phyloP scores from a whole-genome alignment of 768 basidiomycete species.

The Leccinum truebloodii region DNA sequence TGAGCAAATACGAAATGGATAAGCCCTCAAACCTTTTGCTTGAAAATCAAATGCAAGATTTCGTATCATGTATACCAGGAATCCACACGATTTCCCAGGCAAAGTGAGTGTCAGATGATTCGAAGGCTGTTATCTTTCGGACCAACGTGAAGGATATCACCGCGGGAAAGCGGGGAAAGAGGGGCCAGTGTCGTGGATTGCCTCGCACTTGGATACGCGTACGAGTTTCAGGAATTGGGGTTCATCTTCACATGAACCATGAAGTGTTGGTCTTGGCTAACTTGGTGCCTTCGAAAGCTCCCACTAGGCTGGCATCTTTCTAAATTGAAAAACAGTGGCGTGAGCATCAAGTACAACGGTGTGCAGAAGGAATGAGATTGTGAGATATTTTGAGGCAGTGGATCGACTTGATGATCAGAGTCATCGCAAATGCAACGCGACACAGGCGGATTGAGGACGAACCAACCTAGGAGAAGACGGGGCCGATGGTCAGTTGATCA shows the following conservation, averaged over 20 bases:
- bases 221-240: background rate
- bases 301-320: background rate
- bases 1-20: background rate
- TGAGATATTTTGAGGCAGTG: background rate
- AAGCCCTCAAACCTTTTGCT: background rate
- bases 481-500: background rate
- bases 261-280: background rate
- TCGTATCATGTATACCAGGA: background rate
- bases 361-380: too few relatives aligned
- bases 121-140: slow-evolving; percentile 1
- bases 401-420: background rate
- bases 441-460: background rate
- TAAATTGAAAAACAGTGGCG: background rate
- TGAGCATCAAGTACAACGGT: background rate
- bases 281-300: background rate
- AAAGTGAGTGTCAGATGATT: slow-evolving; percentile 19
- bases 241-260: slow-evolving; percentile 8
- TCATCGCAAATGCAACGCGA: background rate
- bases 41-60: background rate
- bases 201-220: background rate
- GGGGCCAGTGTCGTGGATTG: background rate
- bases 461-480: background rate
- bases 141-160: background rate
- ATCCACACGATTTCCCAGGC: background rate
- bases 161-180: background rate